Percentiles rank a stretch among this genome's conserved stretches.
These are phyloP conservation scores for Isabelozyma pseudorhagii DNA, from an alignment of 805 yeast species.

Conservation along the genomic window DNA sequence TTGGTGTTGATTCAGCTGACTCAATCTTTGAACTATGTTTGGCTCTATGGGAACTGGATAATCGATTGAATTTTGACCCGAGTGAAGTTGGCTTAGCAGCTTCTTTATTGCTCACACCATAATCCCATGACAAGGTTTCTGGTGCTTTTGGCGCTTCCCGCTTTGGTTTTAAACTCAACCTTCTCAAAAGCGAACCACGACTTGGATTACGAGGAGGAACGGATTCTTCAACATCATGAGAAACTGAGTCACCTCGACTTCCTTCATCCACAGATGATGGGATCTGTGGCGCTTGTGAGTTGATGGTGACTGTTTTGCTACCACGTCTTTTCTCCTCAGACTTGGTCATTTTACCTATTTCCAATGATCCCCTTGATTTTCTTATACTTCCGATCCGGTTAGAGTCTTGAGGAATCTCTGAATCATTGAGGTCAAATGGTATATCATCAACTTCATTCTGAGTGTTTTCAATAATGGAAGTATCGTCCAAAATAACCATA, in stretches of 20 bases:
- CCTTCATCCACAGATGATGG: not conserved
- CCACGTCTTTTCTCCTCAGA: not conserved
- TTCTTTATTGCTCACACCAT: too few species aligned
- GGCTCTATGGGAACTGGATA: too few species aligned
- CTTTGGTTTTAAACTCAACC: conserved; percentile 34
- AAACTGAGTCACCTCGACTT: not conserved
- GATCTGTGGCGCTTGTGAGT: not conserved
- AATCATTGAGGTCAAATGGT: not conserved
- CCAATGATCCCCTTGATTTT: not conserved
- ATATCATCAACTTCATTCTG: not conserved
- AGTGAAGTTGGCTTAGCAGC: too few species aligned
- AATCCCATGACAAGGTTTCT: not conserved
- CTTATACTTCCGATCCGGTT: too few species aligned
- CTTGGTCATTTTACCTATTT: conserved; percentile 1
- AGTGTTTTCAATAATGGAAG: conserved; percentile 10
- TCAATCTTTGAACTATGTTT: too few species aligned
- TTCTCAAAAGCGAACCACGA: conserved; percentile 16
- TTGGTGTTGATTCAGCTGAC: conserved; percentile 10
- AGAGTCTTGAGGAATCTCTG: not conserved
- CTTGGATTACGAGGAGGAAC: not conserved
- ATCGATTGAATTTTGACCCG: too few species aligned
- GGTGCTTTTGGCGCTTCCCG: conserved; percentile 41
- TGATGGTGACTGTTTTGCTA: not conserved
- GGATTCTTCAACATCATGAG: not conserved
- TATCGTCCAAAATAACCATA: conserved; percentile 18